Evolutionary conservation across 108 stramenopile genomes (phyloP), one percentile per base, ranked within the genome.

Genomic region (Discostella stelligeroides): DNA sequence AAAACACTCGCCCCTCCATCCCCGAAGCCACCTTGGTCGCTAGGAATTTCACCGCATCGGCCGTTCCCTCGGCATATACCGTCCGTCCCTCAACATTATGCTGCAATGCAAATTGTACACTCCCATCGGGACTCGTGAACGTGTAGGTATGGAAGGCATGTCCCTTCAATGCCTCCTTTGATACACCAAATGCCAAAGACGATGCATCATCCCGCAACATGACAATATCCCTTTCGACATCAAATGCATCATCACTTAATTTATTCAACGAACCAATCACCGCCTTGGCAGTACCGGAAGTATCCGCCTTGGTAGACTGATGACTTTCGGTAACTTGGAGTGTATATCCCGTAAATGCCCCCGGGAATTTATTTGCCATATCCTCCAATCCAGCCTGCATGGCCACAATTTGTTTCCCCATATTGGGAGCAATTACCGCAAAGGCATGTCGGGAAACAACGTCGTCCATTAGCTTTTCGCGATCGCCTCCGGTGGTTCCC

Each of bases 351-450:
- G 79, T 82, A 84, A 99, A 99, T 24, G 96, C 86, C 4, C 87
- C 85, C 10, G 97, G 97, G 70, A 95, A 99, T 34, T 92, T 88
- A 39, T 45, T 62, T 5, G 97, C 95, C 84, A 96, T 85, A 57
- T 88, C 83, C 72, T 96, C 96, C 64, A 99, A 68, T 14, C 92
- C 96, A 24, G 95, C 85, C 76, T 99, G 96, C 81, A 99, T 86
- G n/a, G 98, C 98, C 13, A 99, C 98, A 80, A 99, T 98, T 78
- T 98, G 97, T 78, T 99, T 99, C 24, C 92, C 97, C 98, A 99
- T 99, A 78, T 99, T 99, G 42, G 98, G 98, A 12, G 98, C 98
- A 82, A 99, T 97, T 6, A 99, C 94, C 42, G 96, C 97, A 68
- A 89, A 96, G 66, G 91, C 87, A 18, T 75, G 70, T 7, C 86